A percentile compares a stretch with the other conserved stretches of the same genome.
Conservation (phyloP, 2,329 filamentous ascomycete genomes). For the Sporothrix brasiliensis region DNA sequence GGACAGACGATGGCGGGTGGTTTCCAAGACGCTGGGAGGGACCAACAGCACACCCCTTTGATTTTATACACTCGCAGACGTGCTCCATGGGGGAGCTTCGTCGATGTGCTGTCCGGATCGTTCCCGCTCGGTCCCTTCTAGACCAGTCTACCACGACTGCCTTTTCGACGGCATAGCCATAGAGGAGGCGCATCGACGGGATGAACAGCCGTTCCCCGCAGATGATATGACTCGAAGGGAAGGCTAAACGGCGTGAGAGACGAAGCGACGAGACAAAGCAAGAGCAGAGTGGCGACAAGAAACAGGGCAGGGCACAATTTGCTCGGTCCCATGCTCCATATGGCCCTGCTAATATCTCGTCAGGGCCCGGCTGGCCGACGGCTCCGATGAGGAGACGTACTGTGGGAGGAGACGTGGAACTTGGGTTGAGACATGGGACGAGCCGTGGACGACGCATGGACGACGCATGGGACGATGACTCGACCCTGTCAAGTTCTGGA, state of each 20-base stretch:
- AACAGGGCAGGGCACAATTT: too few relatives aligned
- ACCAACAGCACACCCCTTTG: conserved; percentile 10
- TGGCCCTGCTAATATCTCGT: neutral
- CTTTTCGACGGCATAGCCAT: neutral
- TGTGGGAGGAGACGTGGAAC: too few relatives aligned
- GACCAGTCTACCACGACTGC: too few relatives aligned
- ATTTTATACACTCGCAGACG: neutral
- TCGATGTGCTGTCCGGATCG: too few relatives aligned
- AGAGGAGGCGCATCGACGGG: neutral
- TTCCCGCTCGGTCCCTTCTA: too few relatives aligned
- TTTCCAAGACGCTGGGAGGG: neutral
- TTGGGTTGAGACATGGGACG: too few relatives aligned
- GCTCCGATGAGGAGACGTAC: neutral
- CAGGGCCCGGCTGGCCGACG: conserved; percentile 8
- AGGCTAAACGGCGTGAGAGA: neutral
- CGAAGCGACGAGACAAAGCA: neutral
- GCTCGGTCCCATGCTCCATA: neutral
- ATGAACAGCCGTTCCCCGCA: neutral
- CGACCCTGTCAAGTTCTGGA: neutral
- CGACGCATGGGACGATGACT: neutral
- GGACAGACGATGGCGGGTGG: neutral
- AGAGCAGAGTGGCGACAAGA: neutral
- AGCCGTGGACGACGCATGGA: neutral
- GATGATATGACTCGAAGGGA: neutral
- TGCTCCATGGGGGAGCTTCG: too few relatives aligned